Conservation (phyloP, 2,329 filamentous ascomycete genomes). For the Epichloe scottii region DNA sequence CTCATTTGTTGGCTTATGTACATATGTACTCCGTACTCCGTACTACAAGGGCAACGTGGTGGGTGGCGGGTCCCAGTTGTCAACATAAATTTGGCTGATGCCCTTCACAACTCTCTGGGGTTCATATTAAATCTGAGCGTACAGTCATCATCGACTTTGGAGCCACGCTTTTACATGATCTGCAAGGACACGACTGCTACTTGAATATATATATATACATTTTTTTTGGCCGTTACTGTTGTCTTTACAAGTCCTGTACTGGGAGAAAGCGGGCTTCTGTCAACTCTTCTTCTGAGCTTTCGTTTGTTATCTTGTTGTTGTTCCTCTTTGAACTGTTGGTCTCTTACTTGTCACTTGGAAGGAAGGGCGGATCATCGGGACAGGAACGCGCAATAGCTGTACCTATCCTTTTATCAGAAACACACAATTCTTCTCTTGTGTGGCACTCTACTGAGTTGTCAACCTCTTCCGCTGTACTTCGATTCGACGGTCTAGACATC, state of each 20-base stretch:
- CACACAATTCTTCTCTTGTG: conserved; percentile 8
- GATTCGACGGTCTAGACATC: not conserved
- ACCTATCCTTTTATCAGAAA: conserved; percentile 12
- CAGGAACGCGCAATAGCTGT: conserved; percentile 11
- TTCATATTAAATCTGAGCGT: not conserved
- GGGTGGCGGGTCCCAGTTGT: not conserved
- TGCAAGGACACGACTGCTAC: not conserved
- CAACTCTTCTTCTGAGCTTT: not conserved
- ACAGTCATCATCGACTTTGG: not conserved
- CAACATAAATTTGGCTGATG: not conserved
- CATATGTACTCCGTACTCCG: no score
- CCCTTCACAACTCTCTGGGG: not conserved
- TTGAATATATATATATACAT: no score
- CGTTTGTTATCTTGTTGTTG: not conserved
- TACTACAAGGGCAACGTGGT: not conserved
- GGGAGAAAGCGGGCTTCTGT: not conserved
- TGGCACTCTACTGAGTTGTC: conserved; percentile 6
- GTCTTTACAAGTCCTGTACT: not conserved
- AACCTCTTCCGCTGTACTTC: conserved; percentile 3
- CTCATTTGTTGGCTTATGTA: not conserved
- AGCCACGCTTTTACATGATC: not conserved
- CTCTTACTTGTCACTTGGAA: not conserved
- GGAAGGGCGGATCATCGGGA: not conserved
- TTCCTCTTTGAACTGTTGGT: not conserved
- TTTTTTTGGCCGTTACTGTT: not conserved